These are phyloP conservation scores for Durusdinium trenchii DNA, from an alignment of 73 alveolate genomes.

Conservation along the genomic window DNA sequence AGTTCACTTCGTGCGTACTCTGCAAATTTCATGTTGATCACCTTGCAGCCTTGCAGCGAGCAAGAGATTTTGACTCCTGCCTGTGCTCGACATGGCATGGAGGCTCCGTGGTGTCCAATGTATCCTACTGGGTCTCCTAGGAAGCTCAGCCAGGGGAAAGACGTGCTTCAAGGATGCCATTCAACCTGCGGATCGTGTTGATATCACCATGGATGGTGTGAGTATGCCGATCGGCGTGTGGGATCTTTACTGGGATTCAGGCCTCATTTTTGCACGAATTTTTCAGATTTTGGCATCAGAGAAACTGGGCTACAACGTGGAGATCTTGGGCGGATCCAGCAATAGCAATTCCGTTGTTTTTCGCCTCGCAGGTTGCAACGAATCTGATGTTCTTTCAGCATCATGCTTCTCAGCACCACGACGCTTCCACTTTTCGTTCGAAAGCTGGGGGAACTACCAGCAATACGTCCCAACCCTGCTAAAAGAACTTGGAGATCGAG, in stretches of 20 bases:
- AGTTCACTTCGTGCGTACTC: no score
- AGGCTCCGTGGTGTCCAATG: no score
- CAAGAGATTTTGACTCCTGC: no score
- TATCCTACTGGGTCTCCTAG: background rate
- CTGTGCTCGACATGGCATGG: no score
- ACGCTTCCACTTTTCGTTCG: conserved; percentile 16
- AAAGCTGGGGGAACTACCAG: conserved; percentile 19
- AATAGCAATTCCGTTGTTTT: no score
- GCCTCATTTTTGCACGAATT: background rate
- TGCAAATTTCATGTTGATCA: no score
- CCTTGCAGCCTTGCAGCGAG: no score
- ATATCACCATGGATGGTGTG: background rate
- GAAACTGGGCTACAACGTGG: background rate
- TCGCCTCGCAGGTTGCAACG: background rate
- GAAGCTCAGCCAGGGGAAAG: background rate
- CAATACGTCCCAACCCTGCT: background rate
- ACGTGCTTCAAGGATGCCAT: background rate
- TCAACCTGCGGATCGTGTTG: background rate
- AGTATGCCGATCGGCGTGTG: background rate
- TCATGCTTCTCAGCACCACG: no score
- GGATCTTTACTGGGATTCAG: background rate
- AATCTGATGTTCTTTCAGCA: no score
- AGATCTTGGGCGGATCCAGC: background rate
- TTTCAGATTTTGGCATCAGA: background rate
- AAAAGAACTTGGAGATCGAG: background rate